phyloP scores from a whole-genome alignment of 331 rosid genomes.

The Pyrus hybrid region DNA sequence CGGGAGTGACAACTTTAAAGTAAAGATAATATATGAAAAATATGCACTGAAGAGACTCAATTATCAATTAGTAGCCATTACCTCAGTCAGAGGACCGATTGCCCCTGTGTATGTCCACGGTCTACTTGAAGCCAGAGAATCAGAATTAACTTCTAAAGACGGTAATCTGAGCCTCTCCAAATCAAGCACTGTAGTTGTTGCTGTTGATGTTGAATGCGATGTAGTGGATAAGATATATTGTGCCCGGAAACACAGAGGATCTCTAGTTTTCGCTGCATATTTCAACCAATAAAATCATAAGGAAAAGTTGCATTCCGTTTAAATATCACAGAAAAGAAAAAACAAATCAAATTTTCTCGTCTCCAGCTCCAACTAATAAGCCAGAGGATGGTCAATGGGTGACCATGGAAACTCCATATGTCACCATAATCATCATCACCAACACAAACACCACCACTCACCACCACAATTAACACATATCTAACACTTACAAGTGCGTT shows the following conservation, averaged over 20 bases:
- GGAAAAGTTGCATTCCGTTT: background rate
- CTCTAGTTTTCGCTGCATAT: conserved; percentile 58
- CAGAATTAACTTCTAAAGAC: conserved; percentile 34
- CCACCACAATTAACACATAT: background rate
- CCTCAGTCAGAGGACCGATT: conserved; percentile 41
- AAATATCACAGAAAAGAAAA: background rate
- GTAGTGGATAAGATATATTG: conserved; percentile 54
- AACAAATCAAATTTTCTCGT: background rate
- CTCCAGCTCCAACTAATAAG: background rate
- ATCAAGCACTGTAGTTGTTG: conserved; percentile 37
- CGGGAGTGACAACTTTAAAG: background rate
- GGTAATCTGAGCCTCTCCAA: conserved; percentile 47
- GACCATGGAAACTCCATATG: background rate
- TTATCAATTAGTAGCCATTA: background rate
- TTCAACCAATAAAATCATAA: conserved; percentile 1
- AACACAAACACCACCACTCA: background rate
- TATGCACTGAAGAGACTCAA: background rate
- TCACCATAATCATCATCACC: background rate
- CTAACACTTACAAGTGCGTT: background rate
- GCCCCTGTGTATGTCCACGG: conserved; percentile 49
- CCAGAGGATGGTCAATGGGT: background rate
- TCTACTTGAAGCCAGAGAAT: conserved; percentile 26
- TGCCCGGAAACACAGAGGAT: conserved; percentile 33
- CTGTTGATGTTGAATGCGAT: conserved; percentile 38
- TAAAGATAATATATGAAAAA: background rate